These are phyloP conservation scores for Dioscorea cayenensis DNA, from an alignment of 116 monocot genomes.

Conservation along the genomic window DNA sequence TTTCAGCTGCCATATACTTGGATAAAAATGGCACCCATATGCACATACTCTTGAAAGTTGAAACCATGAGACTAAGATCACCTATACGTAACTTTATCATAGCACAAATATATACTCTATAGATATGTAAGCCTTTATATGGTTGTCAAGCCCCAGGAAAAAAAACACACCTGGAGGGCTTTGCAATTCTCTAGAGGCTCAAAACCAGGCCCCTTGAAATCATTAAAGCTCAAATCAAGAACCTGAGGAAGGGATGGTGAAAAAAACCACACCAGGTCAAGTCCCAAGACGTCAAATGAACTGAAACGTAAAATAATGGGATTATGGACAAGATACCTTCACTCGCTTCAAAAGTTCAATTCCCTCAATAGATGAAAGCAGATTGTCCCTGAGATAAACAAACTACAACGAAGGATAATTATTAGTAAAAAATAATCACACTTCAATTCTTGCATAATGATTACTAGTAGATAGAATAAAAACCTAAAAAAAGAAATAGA, in stretches of 20 bases:
- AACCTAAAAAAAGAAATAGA: no score
- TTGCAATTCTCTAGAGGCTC: conserved; percentile 91
- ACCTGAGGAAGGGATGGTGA: conserved; percentile 36
- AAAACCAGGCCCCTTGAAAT: conserved; percentile 81
- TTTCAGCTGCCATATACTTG: neutral
- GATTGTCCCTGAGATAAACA: conserved; percentile 99
- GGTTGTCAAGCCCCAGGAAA: neutral
- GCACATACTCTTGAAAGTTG: no score
- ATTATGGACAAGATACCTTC: conserved; percentile 38
- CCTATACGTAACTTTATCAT: no score
- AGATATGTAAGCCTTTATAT: neutral
- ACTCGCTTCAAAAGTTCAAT: conserved; percentile 79
- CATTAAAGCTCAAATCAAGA: conserved; percentile 97
- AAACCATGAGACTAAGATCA: no score
- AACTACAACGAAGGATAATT: conserved; percentile 47
- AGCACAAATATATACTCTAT: neutral
- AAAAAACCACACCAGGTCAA: neutral
- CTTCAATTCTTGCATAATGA: no score
- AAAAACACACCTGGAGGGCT: conserved; percentile 67
- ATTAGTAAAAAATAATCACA: neutral
- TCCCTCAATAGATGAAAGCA: conserved; percentile 89
- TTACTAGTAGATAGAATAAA: no score
- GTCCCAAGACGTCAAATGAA: neutral
- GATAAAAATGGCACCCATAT: neutral
- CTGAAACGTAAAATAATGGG: neutral